Conservation (phyloP, 129 eudicot species). For the Silybum marianum region DNA sequence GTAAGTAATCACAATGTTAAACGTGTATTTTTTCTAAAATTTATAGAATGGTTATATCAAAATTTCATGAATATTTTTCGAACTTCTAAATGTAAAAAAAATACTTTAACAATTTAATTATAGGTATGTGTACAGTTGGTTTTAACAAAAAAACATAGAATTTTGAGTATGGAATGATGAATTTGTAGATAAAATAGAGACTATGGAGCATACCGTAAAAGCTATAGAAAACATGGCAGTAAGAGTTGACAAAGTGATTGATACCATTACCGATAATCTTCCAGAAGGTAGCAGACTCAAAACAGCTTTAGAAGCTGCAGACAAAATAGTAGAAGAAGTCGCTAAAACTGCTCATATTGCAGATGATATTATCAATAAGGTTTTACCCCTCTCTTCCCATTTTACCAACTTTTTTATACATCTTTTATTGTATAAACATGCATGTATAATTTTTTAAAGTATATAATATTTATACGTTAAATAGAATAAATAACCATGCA, state of each 20-base stretch:
- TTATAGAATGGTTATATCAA: not conserved
- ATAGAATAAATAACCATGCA: too few relatives aligned
- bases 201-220: slow-evolving; percentile 41
- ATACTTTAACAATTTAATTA: too few relatives aligned
- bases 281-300: slow-evolving; percentile 40
- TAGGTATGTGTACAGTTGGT: not conserved
- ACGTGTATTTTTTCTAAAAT: not conserved
- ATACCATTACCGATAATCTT: slow-evolving; percentile 38
- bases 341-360: slow-evolving; percentile 41
- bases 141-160: not conserved
- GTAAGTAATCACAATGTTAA: slow-evolving; percentile 25
- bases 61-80: not conserved
- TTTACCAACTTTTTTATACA: too few relatives aligned
- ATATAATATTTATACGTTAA: too few relatives aligned
- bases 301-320: slow-evolving; percentile 26
- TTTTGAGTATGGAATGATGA: not conserved
- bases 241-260: slow-evolving; percentile 40
- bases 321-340: slow-evolving; percentile 33
- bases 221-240: slow-evolving; percentile 38
- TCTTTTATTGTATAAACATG: too few relatives aligned
- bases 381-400: not conserved
- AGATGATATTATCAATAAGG: slow-evolving; percentile 41
- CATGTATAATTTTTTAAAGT: too few relatives aligned
- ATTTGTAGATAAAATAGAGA: slow-evolving; percentile 34
- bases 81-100: too few relatives aligned